phyloP scores from a whole-genome alignment of 2,329 filamentous ascomycete genomes.

The Capronia americana region DNA sequence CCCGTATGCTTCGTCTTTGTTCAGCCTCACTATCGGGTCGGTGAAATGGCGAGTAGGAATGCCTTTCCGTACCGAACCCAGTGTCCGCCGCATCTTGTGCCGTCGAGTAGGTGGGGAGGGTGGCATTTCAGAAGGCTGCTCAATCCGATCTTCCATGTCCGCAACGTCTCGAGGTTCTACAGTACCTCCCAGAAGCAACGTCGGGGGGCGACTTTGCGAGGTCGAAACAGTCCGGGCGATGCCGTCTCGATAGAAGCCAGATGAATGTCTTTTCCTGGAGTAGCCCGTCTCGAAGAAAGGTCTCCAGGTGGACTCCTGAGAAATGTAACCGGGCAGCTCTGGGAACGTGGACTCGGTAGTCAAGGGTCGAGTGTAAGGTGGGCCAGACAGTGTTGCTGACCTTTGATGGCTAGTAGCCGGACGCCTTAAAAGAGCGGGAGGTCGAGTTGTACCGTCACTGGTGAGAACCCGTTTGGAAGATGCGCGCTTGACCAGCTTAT shows the following conservation, averaged over 20 bases:
- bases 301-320: slow-evolving; percentile 43
- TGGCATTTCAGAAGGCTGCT: slow-evolving; percentile 6
- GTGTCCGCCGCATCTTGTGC: slow-evolving; percentile 43
- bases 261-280: slow-evolving; percentile 51
- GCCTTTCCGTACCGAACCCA: slow-evolving; percentile 43
- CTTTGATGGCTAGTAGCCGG: slow-evolving; percentile 70
- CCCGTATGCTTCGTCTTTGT: slow-evolving; percentile 37
- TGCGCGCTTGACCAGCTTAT: slow-evolving; percentile 69
- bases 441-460: slow-evolving; percentile 47
- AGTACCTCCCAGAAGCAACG: slow-evolving; percentile 29
- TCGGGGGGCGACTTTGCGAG: slow-evolving; percentile 22
- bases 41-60: slow-evolving; percentile 38
- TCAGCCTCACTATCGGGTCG: slow-evolving; percentile 38
- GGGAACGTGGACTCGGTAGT: slow-evolving; percentile 26
- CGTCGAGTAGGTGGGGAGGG: slow-evolving; percentile 20
- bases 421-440: slow-evolving; percentile 60
- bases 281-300: slow-evolving; percentile 48
- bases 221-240: slow-evolving; percentile 28
- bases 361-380: slow-evolving; percentile 31
- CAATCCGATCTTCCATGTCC: slow-evolving; percentile 22
- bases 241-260: slow-evolving; percentile 37
- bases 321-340: slow-evolving; percentile 18
- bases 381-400: slow-evolving; percentile 55
- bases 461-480: slow-evolving; percentile 59
- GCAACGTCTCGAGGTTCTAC: slow-evolving; percentile 28